Percentiles rank a stretch among this genome's conserved stretches.
Evolutionary conservation across 176 grass and related monocot genomes (phyloP).

Genomic region (Dactylis glomerata): DNA sequence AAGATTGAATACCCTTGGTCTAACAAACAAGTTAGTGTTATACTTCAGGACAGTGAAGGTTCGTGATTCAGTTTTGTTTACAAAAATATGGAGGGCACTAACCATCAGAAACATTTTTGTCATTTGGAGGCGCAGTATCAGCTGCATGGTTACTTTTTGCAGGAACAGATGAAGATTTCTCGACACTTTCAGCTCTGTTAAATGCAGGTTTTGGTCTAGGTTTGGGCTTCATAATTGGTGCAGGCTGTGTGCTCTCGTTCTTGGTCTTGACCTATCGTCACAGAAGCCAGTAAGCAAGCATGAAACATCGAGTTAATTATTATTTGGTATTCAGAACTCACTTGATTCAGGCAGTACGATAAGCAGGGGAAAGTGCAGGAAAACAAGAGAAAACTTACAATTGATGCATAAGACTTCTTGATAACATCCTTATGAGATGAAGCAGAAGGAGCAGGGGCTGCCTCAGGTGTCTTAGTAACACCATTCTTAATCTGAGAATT

Average conservation of each 20-base stretch:
- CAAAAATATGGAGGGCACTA: constrained; percentile 3
- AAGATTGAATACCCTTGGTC: constrained; percentile 68
- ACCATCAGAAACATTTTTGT: constrained; percentile 49
- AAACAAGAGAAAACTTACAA: constrained; percentile 52
- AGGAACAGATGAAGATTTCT: constrained; percentile 40
- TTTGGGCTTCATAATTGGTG: constrained; percentile 30
- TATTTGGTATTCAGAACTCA: neutral
- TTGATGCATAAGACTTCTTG: constrained; percentile 79
- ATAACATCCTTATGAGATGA: constrained; percentile 45
- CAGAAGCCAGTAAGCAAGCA: neutral
- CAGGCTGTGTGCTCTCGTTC: constrained; percentile 35
- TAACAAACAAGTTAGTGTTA: constrained; percentile 17
- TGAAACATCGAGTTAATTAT: neutral
- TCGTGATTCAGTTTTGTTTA: neutral
- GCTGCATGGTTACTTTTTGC: constrained; percentile 21
- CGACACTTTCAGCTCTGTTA: constrained; percentile 38
- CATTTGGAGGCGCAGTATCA: constrained; percentile 24
- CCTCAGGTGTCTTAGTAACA: constrained; percentile 2
- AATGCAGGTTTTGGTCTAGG: constrained; percentile 25
- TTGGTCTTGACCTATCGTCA: constrained; percentile 45
- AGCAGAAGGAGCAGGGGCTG: constrained; percentile 12
- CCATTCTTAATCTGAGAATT: neutral
- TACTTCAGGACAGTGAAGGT: neutral
- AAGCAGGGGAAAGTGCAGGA: neutral
- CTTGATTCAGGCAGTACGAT: neutral